These are phyloP conservation scores for Lactarius evosmus DNA, from an alignment of 768 basidiomycete genomes.

Conservation along the genomic window DNA sequence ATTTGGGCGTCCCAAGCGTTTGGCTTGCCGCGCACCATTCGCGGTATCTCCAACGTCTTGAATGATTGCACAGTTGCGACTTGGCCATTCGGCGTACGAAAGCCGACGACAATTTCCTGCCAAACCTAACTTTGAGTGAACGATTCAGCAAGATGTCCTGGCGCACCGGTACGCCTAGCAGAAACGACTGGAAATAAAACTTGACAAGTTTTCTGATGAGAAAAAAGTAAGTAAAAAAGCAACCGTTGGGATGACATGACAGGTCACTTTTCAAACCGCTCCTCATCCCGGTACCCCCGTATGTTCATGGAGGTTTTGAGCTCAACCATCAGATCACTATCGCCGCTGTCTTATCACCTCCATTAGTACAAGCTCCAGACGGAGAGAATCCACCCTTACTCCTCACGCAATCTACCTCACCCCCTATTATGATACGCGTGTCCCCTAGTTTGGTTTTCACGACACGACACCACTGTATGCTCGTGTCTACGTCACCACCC, in stretches of 20 bases:
- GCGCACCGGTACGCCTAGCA: constrained; percentile 80
- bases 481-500: constrained; percentile 83
- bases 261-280: constrained; percentile 72
- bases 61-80: constrained; percentile 66
- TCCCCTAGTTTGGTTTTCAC: constrained; percentile 81
- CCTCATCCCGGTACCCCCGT: constrained; percentile 58
- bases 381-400: constrained; percentile 42
- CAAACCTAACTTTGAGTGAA: constrained; percentile 1
- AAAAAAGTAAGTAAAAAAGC: not conserved
- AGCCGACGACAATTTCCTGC: constrained; percentile 84
- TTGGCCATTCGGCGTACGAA: constrained; percentile 74
- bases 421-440: constrained; percentile 72
- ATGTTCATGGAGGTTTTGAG: constrained; percentile 82
- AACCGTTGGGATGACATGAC: not conserved
- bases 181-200: constrained; percentile 88
- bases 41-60: constrained; percentile 76
- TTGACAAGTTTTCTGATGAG: constrained; percentile 79
- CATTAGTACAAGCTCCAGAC: not conserved
- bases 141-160: constrained; percentile 2
- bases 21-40: constrained; percentile 69
- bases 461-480: constrained; percentile 87
- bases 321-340: constrained; percentile 72
- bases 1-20: constrained; percentile 73
- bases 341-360: constrained; percentile 48
- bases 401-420: constrained; percentile 87